A percentile compares a stretch with the other conserved stretches of the same genome.
These are phyloP conservation scores for Solanum infundibuliforme DNA, from an alignment of 257 asterid species.

Conservation along the genomic window DNA sequence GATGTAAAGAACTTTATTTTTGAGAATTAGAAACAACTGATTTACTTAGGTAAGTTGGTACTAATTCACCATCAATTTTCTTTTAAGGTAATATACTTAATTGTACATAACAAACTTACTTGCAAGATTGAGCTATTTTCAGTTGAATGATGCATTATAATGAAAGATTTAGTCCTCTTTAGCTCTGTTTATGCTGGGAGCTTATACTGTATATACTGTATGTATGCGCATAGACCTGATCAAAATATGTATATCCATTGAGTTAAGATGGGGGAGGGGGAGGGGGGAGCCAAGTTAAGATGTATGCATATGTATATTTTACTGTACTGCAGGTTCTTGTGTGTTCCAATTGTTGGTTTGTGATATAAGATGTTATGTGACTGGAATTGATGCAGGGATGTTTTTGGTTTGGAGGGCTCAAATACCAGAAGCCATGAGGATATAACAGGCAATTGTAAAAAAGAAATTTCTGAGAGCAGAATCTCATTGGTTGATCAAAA, in stretches of 20 bases:
- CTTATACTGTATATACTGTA: background rate
- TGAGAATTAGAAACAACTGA: background rate
- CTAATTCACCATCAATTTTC: background rate
- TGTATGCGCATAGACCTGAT: background rate
- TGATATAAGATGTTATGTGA: background rate
- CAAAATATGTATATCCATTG: background rate
- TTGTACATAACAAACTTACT: background rate
- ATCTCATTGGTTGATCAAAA: background rate
- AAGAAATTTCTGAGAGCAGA: conserved; percentile 2
- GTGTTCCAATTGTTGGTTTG: background rate
- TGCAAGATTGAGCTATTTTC: background rate
- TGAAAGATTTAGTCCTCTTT: background rate
- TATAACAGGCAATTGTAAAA: background rate
- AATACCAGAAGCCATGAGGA: conserved; percentile 1
- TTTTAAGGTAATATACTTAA: background rate
- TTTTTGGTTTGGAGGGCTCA: conserved; percentile 9
- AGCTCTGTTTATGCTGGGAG: background rate
- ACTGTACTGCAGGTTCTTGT: background rate
- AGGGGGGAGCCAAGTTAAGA: background rate
- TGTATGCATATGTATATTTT: background rate
- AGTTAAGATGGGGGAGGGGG: background rate
- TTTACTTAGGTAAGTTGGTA: background rate
- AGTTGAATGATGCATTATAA: background rate
- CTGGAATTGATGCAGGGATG: conserved; percentile 29
- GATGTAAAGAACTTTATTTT: background rate